phyloP scores from a whole-genome alignment of 352 stramenopile species.

The Phytopythium helicoides region DNA sequence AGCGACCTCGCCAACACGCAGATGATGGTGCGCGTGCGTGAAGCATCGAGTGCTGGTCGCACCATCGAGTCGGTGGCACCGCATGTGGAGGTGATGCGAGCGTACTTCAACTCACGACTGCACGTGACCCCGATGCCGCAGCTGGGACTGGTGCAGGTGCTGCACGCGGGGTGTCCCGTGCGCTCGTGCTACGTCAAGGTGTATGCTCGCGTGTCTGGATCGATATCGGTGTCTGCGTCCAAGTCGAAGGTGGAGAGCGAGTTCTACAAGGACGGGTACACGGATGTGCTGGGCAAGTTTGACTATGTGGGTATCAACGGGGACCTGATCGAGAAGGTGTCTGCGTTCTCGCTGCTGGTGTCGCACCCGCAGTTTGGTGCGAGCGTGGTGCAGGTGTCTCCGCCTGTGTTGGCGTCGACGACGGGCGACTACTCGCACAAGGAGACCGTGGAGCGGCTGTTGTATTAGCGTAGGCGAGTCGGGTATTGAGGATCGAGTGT shows the following conservation, averaged over 20 bases:
- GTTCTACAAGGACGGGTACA: conserved; percentile 87
- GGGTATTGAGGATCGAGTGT: no score
- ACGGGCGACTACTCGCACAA: conserved; percentile 25
- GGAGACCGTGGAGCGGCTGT: conserved; percentile 19
- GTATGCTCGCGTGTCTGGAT: conserved; percentile 35
- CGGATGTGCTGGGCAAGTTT: conserved; percentile 67
- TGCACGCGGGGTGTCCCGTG: conserved; percentile 34
- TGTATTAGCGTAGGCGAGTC: conserved; percentile 32
- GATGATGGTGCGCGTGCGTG: conserved; percentile 50
- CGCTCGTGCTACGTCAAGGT: conserved; percentile 69
- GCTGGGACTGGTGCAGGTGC: conserved; percentile 51
- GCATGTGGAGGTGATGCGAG: conserved; percentile 35
- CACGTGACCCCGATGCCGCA: conserved; percentile 41
- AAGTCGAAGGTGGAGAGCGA: conserved; percentile 7
- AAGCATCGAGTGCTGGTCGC: conserved; percentile 24
- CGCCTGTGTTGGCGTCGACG: conserved; percentile 36
- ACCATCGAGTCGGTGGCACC: conserved; percentile 18
- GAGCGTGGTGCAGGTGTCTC: conserved; percentile 36
- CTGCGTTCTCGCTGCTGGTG: conserved; percentile 50
- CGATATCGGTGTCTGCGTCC: not conserved
- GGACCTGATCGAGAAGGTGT: conserved; percentile 29
- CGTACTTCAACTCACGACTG: conserved; percentile 50
- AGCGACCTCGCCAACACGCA: conserved; percentile 22
- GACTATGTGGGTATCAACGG: conserved; percentile 69
- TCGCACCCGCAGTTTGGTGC: conserved; percentile 43